phyloP scores from a whole-genome alignment of 176 grass and related monocot genomes.

The Triticum timopheevii region DNA sequence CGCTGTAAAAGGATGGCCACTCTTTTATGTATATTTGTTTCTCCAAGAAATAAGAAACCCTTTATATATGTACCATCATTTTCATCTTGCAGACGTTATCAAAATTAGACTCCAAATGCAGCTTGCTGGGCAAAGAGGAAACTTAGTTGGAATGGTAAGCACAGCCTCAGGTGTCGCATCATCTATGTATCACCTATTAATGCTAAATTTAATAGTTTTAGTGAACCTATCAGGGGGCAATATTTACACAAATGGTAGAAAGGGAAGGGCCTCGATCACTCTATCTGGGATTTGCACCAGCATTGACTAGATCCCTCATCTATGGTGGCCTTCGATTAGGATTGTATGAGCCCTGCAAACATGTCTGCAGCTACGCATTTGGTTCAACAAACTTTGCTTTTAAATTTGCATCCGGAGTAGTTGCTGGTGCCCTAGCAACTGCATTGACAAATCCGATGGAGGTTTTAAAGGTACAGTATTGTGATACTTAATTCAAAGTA shows the following conservation, averaged over 20 bases:
- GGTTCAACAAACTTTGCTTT: slow-evolving; percentile 82
- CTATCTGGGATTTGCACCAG: slow-evolving; percentile 81
- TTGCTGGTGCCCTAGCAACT: slow-evolving; percentile 80
- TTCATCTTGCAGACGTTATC: slow-evolving; percentile 83
- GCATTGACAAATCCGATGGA: slow-evolving; percentile 81
- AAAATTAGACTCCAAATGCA: slow-evolving; percentile 99
- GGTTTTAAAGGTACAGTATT: slow-evolving; percentile 71
- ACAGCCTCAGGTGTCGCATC: not conserved
- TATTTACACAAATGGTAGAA: slow-evolving; percentile 72
- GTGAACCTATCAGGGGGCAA: slow-evolving; percentile 54
- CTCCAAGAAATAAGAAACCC: slow-evolving; percentile 1
- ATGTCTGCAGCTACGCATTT: slow-evolving; percentile 69
- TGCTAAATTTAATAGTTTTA: slow-evolving; percentile 29
- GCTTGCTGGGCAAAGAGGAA: slow-evolving; percentile 88
- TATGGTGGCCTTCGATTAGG: slow-evolving; percentile 95
- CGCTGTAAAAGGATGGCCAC: not conserved
- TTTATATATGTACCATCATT: slow-evolving; percentile 38
- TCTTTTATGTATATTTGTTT: slow-evolving; percentile 1
- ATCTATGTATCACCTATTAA: slow-evolving; percentile 2
- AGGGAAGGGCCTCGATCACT: slow-evolving; percentile 74
- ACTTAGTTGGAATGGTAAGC: slow-evolving; percentile 91
- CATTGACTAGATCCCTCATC: slow-evolving; percentile 76
- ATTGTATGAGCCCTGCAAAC: slow-evolving; percentile 87
- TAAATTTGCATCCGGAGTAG: slow-evolving; percentile 79
- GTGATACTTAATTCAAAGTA: slow-evolving; percentile 6